Percentiles rank a stretch among this genome's conserved stretches.
These are phyloP conservation scores for Leccinum rimulosum DNA, from an alignment of 768 basidiomycete species.

Conservation along the genomic window DNA sequence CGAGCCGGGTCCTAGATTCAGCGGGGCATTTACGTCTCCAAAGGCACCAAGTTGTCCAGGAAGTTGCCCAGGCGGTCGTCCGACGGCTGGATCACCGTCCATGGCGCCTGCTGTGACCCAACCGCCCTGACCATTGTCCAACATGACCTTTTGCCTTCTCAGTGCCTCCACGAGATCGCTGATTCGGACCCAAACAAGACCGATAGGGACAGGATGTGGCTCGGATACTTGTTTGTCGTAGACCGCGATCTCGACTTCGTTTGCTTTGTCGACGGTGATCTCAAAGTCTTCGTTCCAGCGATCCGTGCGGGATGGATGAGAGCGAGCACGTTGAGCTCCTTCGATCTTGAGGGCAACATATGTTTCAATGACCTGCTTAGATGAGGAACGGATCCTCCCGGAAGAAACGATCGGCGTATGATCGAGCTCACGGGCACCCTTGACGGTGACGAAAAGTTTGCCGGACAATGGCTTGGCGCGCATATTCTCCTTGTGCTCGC, in stretches of 20 bases:
- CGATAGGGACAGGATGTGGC: conserved; percentile 81
- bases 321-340: conserved; percentile 88
- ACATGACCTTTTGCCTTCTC: conserved; percentile 85
- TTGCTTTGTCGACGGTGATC: conserved; percentile 95
- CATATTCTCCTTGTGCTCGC: conserved; percentile 88
- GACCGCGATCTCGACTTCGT: conserved; percentile 95
- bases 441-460: conserved; percentile 84
- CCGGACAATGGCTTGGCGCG: conserved; percentile 94
- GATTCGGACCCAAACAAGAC: conserved; percentile 91
- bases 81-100: conserved; percentile 55
- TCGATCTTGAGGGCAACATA: conserved; percentile 94
- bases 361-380: conserved; percentile 78
- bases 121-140: conserved; percentile 82
- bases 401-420: conserved; percentile 75
- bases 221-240: conserved; percentile 90
- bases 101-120: conserved; percentile 97
- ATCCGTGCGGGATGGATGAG: conserved; percentile 91
- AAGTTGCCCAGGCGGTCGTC: conserved; percentile 48
- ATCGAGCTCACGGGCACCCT: conserved; percentile 90
- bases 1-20: conserved; percentile 35
- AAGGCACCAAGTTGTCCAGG: conserved; percentile 50
- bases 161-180: conserved; percentile 93
- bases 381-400: conserved; percentile 68
- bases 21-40: conserved; percentile 43
- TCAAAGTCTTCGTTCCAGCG: conserved; percentile 98